Conservation (phyloP, 179 eudicot genomes). For the Gypsophila paniculata region DNA sequence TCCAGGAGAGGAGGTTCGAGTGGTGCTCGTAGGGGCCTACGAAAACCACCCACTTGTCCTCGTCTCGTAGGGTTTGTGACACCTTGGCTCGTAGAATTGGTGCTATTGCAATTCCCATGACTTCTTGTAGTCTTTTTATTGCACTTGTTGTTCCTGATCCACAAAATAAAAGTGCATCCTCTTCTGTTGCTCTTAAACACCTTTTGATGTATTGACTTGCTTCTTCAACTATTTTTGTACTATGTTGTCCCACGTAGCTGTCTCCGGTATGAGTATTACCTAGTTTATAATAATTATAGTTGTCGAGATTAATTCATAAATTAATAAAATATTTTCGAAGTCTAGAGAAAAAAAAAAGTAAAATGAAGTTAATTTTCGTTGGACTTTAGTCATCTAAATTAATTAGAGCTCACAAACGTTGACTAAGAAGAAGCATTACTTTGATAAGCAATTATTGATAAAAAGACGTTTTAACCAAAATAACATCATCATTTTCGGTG, state of each 20-base stretch:
- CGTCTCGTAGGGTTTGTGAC: slow-evolving; percentile 22
- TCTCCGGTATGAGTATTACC: slow-evolving; percentile 81
- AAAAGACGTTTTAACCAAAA: not conserved
- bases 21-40: slow-evolving; percentile 93
- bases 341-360: too few species aligned
- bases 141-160: slow-evolving; percentile 84
- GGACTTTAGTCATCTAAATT: too few species aligned
- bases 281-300: slow-evolving; percentile 5
- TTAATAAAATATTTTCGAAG: too few species aligned
- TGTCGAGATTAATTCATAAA: not conserved
- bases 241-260: slow-evolving; percentile 63
- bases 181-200: slow-evolving; percentile 54
- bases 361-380: too few species aligned
- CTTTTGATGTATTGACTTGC: slow-evolving; percentile 54
- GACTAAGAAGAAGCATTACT: too few species aligned
- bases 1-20: slow-evolving; percentile 88
- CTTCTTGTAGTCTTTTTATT: slow-evolving; percentile 77
- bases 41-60: slow-evolving; percentile 79
- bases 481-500: too few species aligned
- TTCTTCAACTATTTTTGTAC: slow-evolving; percentile 52
- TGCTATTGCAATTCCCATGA: slow-evolving; percentile 59
- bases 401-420: too few species aligned
- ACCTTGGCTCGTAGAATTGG: slow-evolving; percentile 44
- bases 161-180: slow-evolving; percentile 60
- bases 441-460: not conserved